These are phyloP conservation scores for Vigna radiata DNA, from an alignment of 306 rosid species.

Conservation along the genomic window DNA sequence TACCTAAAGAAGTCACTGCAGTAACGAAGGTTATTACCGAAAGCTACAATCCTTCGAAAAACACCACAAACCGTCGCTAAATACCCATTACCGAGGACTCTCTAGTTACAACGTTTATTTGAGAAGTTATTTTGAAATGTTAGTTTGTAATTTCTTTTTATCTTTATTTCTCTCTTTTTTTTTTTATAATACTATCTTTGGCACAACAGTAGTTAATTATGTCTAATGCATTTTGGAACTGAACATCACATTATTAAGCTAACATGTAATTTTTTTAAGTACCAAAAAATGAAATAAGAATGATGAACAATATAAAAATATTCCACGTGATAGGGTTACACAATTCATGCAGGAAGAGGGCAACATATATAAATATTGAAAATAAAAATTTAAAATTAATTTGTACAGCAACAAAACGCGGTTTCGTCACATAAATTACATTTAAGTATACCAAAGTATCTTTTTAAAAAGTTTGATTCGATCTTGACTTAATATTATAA, in stretches of 20 bases:
- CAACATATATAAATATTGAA: slow-evolving; percentile 17
- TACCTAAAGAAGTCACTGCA: no score
- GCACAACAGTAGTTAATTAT: neutral
- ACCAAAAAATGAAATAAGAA: neutral
- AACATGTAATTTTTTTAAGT: slow-evolving; percentile 1
- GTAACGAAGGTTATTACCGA: no score
- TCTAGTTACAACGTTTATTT: no score
- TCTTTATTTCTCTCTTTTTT: no score
- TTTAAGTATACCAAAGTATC: slow-evolving; percentile 25
- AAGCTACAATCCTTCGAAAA: no score
- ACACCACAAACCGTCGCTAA: no score
- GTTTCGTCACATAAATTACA: slow-evolving; percentile 45
- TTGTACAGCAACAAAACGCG: slow-evolving; percentile 60
- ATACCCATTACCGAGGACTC: no score
- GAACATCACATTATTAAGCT: slow-evolving; percentile 24
- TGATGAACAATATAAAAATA: neutral
- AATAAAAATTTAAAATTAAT: slow-evolving; percentile 14
- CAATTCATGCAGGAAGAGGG: slow-evolving; percentile 32
- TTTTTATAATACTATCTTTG: no score
- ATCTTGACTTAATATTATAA: slow-evolving; percentile 33
- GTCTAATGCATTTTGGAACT: neutral
- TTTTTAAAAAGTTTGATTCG: slow-evolving; percentile 30
- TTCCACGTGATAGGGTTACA: slow-evolving; percentile 50
- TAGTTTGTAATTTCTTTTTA: no score
- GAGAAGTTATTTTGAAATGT: no score